Evolutionary conservation across 2,329 filamentous ascomycete species (phyloP).

Genomic region (Aspergillus candidus): DNA sequence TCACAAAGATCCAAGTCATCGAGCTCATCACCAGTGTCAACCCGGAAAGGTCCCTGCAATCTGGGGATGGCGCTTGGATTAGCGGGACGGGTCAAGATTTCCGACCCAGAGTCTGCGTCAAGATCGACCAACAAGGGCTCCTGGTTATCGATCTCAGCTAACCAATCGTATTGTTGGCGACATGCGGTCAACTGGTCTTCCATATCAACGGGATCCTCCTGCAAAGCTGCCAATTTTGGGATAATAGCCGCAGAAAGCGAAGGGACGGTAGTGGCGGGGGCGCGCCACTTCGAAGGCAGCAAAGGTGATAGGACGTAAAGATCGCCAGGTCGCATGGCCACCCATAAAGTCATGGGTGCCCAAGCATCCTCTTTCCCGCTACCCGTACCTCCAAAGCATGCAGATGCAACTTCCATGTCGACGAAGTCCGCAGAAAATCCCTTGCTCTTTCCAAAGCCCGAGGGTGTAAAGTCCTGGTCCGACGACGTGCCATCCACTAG

Average conservation of each 20-base stretch:
- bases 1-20: slow-evolving; percentile 55
- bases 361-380: slow-evolving; percentile 60
- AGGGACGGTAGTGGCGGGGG: slow-evolving; percentile 68
- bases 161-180: slow-evolving; percentile 55
- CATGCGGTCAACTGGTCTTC: slow-evolving; percentile 43
- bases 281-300: slow-evolving; percentile 78
- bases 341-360: slow-evolving; percentile 93
- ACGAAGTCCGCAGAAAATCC: slow-evolving; percentile 83
- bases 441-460: slow-evolving; percentile 65
- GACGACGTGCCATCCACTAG: slow-evolving; percentile 75
- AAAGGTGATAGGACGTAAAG: slow-evolving; percentile 90
- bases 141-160: slow-evolving; percentile 51
- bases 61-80: slow-evolving; percentile 52
- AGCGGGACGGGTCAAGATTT: slow-evolving; percentile 52
- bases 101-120: slow-evolving; percentile 38
- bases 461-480: slow-evolving; percentile 77
- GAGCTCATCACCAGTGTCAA: slow-evolving; percentile 45
- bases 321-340: slow-evolving; percentile 91
- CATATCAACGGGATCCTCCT: slow-evolving; percentile 35
- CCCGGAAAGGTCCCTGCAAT: slow-evolving; percentile 56
- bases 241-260: slow-evolving; percentile 79
- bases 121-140: slow-evolving; percentile 41
- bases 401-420: slow-evolving; percentile 90
- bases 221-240: slow-evolving; percentile 53
- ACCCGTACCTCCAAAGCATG: slow-evolving; percentile 73